Evolutionary conservation across 345 rosid genomes (phyloP), one percentile per base, ranked within the genome.

Genomic region (Leavenworthia alabamica): DNA sequence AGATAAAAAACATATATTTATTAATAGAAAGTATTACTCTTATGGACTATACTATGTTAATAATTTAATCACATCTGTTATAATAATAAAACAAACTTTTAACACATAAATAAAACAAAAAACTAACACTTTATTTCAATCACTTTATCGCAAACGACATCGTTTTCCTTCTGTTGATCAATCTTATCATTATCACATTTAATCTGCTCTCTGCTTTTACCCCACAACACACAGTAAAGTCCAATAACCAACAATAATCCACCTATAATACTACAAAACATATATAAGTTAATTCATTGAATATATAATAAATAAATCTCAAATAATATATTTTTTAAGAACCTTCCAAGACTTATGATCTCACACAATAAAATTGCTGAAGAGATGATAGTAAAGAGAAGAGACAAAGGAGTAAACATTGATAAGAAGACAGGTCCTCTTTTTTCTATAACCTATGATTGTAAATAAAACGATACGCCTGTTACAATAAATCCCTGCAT

Each of bases 371-470:
- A 74, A 75, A 85, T 2, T 1, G 82, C 83, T 24, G 99, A 86
- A 46, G 71, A 73, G 39, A 85, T 32, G 16, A 83, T 68, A 44
- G 99, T 93, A 56, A 93, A 82, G 53, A 82, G 42, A 28, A 93
- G 71, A 62, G 72, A 64, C 60, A 93, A 60, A 6, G 99, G 99
- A 6, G 90, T 89, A 6, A 94, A 82, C 94, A 85, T 89, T 59
- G 97, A 90, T 63, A 89, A 67, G 70, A 86, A 86, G 4, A 93
- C 97, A 32, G 99, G 96, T 32, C 99, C 99, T 45, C 78, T 85
- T 73, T 80, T 86, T 76, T 89, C 99, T 44, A 93, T 78, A 27
- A 93, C 77, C 97, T 91, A 93, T 28, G 99, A 76, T 77, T 93
- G 99, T 15, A 93, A 56, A 74, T 89, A 93, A 70, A 75, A 86